Base-by-base conservation (phyloP, 2,329 filamentous ascomycete species). In the Neofusicoccum sp. region DNA sequence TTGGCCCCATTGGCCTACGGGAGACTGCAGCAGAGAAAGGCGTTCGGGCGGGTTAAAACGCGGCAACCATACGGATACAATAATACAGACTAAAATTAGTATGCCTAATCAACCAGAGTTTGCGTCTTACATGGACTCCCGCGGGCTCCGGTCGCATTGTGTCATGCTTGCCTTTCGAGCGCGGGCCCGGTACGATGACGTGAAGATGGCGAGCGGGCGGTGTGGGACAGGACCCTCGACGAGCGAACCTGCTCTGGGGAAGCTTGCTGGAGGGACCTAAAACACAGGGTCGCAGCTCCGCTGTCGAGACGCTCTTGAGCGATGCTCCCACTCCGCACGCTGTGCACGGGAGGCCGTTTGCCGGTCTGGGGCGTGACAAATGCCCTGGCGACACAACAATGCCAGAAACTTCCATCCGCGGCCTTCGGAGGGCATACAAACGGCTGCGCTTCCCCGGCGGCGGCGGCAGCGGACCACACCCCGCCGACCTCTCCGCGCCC, bases 341-440 rank as follows among this genome's bases (percentile, higher is more conserved):
- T 34, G 30, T 20, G 14, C 8, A 49, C 26, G 56, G 36, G 20
- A 30, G 44, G 43, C 11, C 41, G 11, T 12, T 8, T 44, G 11
- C n/a, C 20, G 28, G 41, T 36, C 30, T 9, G 28, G 38, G 31
- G 26, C 20, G 56, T 59, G 56, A 59, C 56, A 59, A 59, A 59
- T 59, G 43, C 41, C n/a, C 16, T 20, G 14, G 24, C 36, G 49
- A 33, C 20, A 24, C 56, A 59, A 49, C 56, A 36, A 59, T 59
- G 56, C 56, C 56, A 59, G 56, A 59, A 59, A 45, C 56, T 59
- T 59, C 56, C 33, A 59, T 59, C 44, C 20, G 56, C 41, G 56
- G 56, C 20, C 56, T 59, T 20, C 49, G 49, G 56, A 59, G 45
- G n/a, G 43, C 44, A 59, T 41, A 41, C 33, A 49, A 41, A 43